Base-by-base conservation (phyloP, 2,329 filamentous ascomycete genomes). In the Pyrenophora teres region DNA sequence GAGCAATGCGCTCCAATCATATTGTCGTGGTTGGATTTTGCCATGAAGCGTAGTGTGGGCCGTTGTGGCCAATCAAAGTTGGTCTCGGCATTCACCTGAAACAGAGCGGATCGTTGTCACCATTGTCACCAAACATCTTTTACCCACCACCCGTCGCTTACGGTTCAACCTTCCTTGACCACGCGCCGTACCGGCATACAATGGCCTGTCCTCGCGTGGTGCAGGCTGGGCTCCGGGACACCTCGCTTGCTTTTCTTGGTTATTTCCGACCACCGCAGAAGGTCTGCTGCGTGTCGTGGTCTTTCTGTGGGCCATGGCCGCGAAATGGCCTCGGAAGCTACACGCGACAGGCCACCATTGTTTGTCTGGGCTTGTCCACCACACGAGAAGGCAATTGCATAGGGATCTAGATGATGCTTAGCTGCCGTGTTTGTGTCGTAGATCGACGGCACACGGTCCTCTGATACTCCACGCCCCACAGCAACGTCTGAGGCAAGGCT, bases 121-220 rank as follows among this genome's bases (percentile, higher is more conserved):
- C 43, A 59, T 50, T 40, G 35, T 55, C 31, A 63, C 59, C 43
- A 59, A 59, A 54, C 55, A 56, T 55, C 48, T 46, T 59, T 45
- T 59, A 53, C 52, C 58, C 57, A 52, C 60, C 60, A 38, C 43
- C 47, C 47, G 16, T 45, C 40, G 50, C 52, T 51, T 56, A 40
- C 51, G 47, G 49, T 43, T 53, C 40, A 44, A 42, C 56, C 42
- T 54, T 50, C 40, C 40, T 54, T 52, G 62, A 57, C 62, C 52
- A 68, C 64, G 67, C 70, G 67, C 67, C 63, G 54, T 56, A 44
- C 48, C 51, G 62, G 59, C 60, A 42, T 64, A 55, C 60, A 47
- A 46, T 60, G 54, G 62, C 71, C 70, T 71, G 58, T 73, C 64
- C 62, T 71, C 62, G 64, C 53, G 53, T 65, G 39, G 55, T 59